Evolutionary conservation across 2,329 filamentous ascomycete species (phyloP).

Genomic region (Sclerotinia trifoliorum): DNA sequence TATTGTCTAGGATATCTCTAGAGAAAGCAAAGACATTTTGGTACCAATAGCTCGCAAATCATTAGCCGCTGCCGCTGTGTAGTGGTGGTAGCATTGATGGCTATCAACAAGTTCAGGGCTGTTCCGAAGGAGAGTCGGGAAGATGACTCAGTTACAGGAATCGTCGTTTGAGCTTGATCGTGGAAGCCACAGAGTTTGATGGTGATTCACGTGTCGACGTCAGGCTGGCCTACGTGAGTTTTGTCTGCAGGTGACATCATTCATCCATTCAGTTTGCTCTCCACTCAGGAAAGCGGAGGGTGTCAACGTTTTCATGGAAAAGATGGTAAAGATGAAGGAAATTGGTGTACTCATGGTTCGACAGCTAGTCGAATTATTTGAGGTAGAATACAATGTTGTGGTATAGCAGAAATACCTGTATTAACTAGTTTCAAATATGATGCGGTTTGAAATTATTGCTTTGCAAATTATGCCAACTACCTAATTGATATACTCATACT

Average conservation of each 20-base stretch:
- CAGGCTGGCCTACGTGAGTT: not conserved
- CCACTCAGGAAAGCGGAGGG: not conserved
- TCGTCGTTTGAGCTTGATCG: not conserved
- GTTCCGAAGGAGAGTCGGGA: not conserved
- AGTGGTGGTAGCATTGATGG: too few relatives aligned
- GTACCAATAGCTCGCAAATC: not conserved
- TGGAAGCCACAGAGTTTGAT: not conserved
- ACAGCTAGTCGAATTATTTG: too few relatives aligned
- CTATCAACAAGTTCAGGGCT: not conserved
- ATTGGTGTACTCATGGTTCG: not conserved
- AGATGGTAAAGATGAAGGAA: not conserved
- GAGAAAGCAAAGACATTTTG: not conserved
- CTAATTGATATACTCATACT: too few relatives aligned
- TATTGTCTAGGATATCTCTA: not conserved
- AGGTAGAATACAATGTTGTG: too few relatives aligned
- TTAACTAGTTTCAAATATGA: too few relatives aligned
- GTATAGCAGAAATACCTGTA: too few relatives aligned
- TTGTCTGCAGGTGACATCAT: not conserved
- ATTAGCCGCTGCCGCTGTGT: not conserved
- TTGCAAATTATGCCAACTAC: too few relatives aligned
- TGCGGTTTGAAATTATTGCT: too few relatives aligned
- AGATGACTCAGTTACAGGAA: not conserved
- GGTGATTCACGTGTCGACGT: not conserved
- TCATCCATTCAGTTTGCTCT: not conserved
- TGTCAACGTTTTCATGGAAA: not conserved